phyloP scores from a whole-genome alignment of 192 early-diverging fungal species.

The Linnemannia zychae region DNA sequence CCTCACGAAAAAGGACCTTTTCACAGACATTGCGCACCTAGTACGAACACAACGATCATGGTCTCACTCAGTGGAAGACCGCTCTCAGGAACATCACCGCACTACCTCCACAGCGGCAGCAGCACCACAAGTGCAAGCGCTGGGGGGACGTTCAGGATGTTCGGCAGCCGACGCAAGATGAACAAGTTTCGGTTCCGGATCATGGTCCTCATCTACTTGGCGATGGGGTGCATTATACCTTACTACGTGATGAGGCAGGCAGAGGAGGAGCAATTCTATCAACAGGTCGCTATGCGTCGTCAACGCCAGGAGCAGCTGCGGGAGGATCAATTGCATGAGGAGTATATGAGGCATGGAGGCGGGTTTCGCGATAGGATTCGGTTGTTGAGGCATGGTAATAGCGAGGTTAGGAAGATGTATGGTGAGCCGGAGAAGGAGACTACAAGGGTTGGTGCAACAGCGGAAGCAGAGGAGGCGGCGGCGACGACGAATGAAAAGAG shows the following conservation, averaged over 20 bases:
- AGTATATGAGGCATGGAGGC: neutral
- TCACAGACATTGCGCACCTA: neutral
- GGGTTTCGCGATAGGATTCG: neutral
- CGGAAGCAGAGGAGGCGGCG: neutral
- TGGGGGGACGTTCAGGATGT: constrained; percentile 22
- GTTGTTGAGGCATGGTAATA: neutral
- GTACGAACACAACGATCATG: constrained; percentile 11
- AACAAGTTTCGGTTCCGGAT: constrained; percentile 32
- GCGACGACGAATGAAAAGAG: neutral
- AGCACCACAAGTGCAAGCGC: neutral
- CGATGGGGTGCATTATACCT: constrained; percentile 48
- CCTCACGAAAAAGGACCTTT: too few species aligned
- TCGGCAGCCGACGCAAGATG: constrained; percentile 30
- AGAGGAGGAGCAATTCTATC: constrained; percentile 22
- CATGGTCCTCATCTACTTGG: constrained; percentile 18
- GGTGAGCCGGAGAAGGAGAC: too few species aligned
- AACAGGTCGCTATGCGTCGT: neutral
- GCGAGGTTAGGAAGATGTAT: neutral
- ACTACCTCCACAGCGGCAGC: neutral
- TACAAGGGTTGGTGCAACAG: neutral
- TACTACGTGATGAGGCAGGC: constrained; percentile 53
- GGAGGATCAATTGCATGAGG: neutral
- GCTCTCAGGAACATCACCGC: constrained; percentile 14
- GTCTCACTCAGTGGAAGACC: constrained; percentile 21
- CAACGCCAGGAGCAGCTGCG: neutral